Evolutionary conservation across 83 land plant species (phyloP).

Genomic region (Diphasiastrum complanatum): DNA sequence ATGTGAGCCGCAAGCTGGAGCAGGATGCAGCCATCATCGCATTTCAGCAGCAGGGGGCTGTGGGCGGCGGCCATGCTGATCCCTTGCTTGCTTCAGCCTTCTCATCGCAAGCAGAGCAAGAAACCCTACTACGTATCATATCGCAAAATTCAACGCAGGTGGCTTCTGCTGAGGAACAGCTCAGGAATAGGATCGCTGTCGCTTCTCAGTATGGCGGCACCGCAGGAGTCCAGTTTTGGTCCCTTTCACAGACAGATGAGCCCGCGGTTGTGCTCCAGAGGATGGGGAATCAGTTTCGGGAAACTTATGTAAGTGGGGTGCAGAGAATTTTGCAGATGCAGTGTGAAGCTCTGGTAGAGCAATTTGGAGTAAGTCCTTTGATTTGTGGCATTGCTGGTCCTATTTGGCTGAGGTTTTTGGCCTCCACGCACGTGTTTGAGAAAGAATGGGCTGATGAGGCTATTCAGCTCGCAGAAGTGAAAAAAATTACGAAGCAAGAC

Average conservation of each 20-base stretch:
- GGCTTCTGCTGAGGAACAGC: not conserved
- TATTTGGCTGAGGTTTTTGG: slow-evolving; percentile 72
- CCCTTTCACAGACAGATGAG: not conserved
- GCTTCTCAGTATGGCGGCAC: not conserved
- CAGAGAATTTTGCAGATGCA: slow-evolving; percentile 73
- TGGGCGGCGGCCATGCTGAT: no score
- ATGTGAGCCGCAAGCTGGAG: slow-evolving; percentile 21
- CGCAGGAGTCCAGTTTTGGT: not conserved
- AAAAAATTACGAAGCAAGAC: no score
- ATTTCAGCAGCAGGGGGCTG: no score
- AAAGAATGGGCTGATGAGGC: slow-evolving; percentile 59
- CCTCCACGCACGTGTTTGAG: slow-evolving; percentile 49
- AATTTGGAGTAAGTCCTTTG: slow-evolving; percentile 55
- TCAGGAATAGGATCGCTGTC: not conserved
- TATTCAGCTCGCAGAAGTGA: slow-evolving; percentile 29
- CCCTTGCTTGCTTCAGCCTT: no score
- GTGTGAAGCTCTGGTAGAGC: slow-evolving; percentile 71
- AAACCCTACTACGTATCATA: not conserved
- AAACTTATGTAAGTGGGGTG: slow-evolving; percentile 63
- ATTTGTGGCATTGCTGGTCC: slow-evolving; percentile 63
- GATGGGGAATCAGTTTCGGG: slow-evolving; percentile 32
- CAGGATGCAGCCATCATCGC: not conserved
- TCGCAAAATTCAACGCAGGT: not conserved
- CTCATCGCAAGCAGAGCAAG: not conserved
- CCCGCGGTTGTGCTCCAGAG: slow-evolving; percentile 27